A percentile compares a stretch with the other conserved stretches of the same genome.
phyloP scores from a whole-genome alignment of 371 early-diverging fungal species.

The Rhizopus delemar region DNA sequence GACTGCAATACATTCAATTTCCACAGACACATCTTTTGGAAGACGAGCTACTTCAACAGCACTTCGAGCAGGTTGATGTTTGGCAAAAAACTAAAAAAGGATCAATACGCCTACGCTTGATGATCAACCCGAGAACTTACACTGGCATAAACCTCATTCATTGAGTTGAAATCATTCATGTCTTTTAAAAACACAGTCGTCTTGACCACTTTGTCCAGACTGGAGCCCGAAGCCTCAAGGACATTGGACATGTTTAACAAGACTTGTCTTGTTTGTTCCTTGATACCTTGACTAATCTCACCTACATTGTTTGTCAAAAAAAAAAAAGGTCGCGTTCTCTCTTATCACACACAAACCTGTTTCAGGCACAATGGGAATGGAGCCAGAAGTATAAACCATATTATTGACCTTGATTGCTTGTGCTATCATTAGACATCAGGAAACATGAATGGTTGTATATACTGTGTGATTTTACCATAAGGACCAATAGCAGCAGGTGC shows the following conservation, averaged over 20 bases:
- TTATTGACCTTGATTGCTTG: slow-evolving; percentile 73
- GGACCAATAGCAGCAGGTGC: slow-evolving; percentile 40
- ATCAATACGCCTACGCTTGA: neutral
- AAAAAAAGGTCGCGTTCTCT: neutral
- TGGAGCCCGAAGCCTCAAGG: slow-evolving; percentile 69
- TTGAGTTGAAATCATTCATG: neutral
- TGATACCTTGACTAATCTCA: slow-evolving; percentile 40
- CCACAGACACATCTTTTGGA: slow-evolving; percentile 75
- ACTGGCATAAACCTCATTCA: neutral
- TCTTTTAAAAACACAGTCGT: slow-evolving; percentile 80
- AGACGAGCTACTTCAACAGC: slow-evolving; percentile 82
- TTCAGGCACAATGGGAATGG: slow-evolving; percentile 56
- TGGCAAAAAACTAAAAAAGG: slow-evolving; percentile 49
- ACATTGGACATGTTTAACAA: slow-evolving; percentile 72
- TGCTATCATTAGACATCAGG: slow-evolving; percentile 13
- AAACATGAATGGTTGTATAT: neutral
- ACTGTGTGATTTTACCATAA: slow-evolving; percentile 21
- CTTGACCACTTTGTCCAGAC: slow-evolving; percentile 76
- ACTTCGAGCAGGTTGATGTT: slow-evolving; percentile 75
- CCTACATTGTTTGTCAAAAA: slow-evolving; percentile 15
- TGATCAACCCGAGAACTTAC: neutral
- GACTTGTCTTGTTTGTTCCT: slow-evolving; percentile 62
- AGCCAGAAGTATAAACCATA: slow-evolving; percentile 71
- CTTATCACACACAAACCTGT: slow-evolving; percentile 17
- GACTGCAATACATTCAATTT: slow-evolving; percentile 37